phyloP scores from a whole-genome alignment of 164 flowering plant genomes.

The Umbilicus rupestris region DNA sequence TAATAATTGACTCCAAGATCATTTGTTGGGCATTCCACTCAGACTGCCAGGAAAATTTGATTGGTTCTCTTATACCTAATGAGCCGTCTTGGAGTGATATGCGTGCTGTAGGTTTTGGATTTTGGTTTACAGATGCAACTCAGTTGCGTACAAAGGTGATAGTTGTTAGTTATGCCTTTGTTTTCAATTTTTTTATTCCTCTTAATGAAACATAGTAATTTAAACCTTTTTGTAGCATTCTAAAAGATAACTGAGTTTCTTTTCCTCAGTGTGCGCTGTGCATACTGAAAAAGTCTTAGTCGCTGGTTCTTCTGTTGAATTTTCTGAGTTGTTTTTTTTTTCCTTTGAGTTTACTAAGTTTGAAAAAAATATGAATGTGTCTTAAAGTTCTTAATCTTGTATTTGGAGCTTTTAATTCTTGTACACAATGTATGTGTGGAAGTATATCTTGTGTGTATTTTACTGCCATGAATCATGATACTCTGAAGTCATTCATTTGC shows the following conservation, averaged over 20 bases:
- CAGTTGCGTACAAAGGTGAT: constrained; percentile 69
- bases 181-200: not conserved
- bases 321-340: not conserved
- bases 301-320: not conserved
- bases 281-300: not conserved
- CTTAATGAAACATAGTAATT: not conserved
- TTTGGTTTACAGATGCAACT: constrained; percentile 64
- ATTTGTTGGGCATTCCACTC: constrained; percentile 94
- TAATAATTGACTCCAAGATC: constrained; percentile 45
- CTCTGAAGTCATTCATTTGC: not conserved
- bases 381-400: not conserved
- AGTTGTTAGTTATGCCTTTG: not conserved
- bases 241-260: not conserved
- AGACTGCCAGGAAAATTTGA: constrained; percentile 76
- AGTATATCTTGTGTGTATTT: not conserved
- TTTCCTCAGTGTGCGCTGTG: not conserved
- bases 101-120: constrained; percentile 75
- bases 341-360: not conserved
- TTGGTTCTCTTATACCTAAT: constrained; percentile 44
- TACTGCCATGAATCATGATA: not conserved
- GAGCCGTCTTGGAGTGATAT: constrained; percentile 89
- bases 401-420: not conserved
- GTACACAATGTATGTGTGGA: not conserved
- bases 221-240: not conserved
- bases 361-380: not conserved